Evolutionary conservation across 805 yeast species (phyloP), one percentile per base, ranked within the genome.

Genomic region (Candida nitratophila): DNA sequence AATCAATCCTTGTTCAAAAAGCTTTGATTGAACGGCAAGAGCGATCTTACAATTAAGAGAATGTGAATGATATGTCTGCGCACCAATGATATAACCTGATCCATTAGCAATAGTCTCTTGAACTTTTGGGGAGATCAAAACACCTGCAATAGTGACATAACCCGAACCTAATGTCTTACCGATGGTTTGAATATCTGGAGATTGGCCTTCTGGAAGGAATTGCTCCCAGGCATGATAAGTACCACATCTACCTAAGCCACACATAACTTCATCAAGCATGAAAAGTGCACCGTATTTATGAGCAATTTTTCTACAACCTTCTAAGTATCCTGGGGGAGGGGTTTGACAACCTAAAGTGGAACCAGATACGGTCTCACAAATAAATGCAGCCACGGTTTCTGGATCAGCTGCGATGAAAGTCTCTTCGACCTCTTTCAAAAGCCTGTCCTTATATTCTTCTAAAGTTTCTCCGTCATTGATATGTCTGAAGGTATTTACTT

Each of bases 81-180:
- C 76, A 48, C 75, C 75, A 39, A 59, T 48, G 43, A 71, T 61
- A 2, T 59, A 51, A 26, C 69, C 70, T n/a, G 71, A 60, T 37
- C 76, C 77, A 11, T 59, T 45, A 17, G 55, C 58, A 47, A 66
- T 60, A n/a, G 63, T 66, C 20, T 66, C 56, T 34, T 57, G 63
- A 41, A 73, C 63, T 48, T 65, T 64, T 39, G 73, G 74, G 16
- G 72, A 64, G 29, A 73, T 47, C 19, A 73, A 48, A 32, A 71
- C 66, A 53, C 76, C 79, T 4, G 79, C 75, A 43, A 76, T 62
- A 14, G 80, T 70, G 14, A 67, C 74, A 44, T 65, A 72, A 19
- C 81, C 81, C 11, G 74, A 66, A 40, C 76, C 74, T 30, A 76
- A 56, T 16, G 78, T 68, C 54, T 76, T 76, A 47, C 80, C 81